Evolutionary conservation across 257 asterid genomes (phyloP), one percentile per base, ranked within the genome.

Genomic region (Plantago major): DNA sequence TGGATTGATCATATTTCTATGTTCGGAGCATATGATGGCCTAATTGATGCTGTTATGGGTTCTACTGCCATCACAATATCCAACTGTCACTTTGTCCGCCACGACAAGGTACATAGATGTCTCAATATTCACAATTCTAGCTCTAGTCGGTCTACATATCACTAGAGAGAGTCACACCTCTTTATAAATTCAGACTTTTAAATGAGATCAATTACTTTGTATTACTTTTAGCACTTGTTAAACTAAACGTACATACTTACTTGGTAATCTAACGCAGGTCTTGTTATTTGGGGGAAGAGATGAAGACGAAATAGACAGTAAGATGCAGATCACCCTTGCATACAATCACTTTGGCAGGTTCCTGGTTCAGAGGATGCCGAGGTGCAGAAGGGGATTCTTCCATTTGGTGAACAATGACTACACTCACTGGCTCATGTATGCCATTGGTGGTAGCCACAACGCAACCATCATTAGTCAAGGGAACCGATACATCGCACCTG

Each of bases 1-100:
- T 84, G 91, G 91, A 67, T 84, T 10, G 91, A 84, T 67, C 91
- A 84, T 46, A 73, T 81, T 0, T 81, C 91, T 7, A 78, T 84
- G 87, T 65, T 60, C 58, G 19, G 46, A 6, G 76, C 78, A 22
- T 30, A 46, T 5, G 91, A 84, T 13, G 91, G 91, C 0, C 59
- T 81, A 14, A 65, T 84, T 10, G 88, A 84, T 43, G 80, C 68
- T 1, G 57, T 79, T 11, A 74, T 71, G 52, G 91, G 73, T 9
- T 81, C 88, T 4, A 81, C 91, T 0, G 91, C 76, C 1, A 18
- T 84, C 11, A 81, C 91, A 3, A 78, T 84, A 12, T 78, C 91
- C 0, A 84, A 84, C 52, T 9, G 73, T 46, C 87, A 84, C 63
- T 83, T 80, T 62, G 70, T 80, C 7, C 80, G 69, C 28, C 90